Percentiles rank a stretch among this genome's conserved stretches.
These are phyloP conservation scores for Heliocybe sulcata DNA, from an alignment of 1,284 basidiomycete species.

Conservation along the genomic window DNA sequence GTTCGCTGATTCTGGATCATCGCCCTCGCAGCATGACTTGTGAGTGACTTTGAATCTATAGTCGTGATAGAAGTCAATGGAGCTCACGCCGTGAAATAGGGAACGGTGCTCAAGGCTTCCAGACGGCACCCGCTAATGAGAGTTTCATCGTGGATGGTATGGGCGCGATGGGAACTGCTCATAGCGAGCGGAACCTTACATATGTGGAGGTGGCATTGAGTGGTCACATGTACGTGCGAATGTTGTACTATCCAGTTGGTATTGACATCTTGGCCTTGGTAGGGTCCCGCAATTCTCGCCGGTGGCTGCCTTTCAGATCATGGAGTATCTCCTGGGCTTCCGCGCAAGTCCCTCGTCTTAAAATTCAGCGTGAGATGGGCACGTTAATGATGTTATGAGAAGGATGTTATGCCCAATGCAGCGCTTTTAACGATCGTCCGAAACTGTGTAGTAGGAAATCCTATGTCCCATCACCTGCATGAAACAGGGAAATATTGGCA, in stretches of 20 bases:
- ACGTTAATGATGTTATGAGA: too few species aligned
- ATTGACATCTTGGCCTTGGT: not conserved
- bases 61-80: constrained; percentile 20
- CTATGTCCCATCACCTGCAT: too few species aligned
- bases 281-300: constrained; percentile 68
- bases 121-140: constrained; percentile 53
- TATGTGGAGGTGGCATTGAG: constrained; percentile 59
- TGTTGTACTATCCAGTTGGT: not conserved
- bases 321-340: constrained; percentile 65
- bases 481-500: too few species aligned
- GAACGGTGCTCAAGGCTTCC: constrained; percentile 67
- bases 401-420: too few species aligned
- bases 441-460: too few species aligned
- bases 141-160: constrained; percentile 64
- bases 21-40: constrained; percentile 55
- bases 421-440: too few species aligned
- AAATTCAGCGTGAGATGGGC: too few species aligned
- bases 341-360: constrained; percentile 24
- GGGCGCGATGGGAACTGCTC: constrained; percentile 56
- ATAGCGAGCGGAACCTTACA: constrained; percentile 60
- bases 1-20: not conserved
- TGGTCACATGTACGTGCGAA: constrained; percentile 59
- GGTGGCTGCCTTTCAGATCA: constrained; percentile 59
- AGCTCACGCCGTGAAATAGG: constrained; percentile 27
- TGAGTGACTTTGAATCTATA: constrained; percentile 23